phyloP scores from a whole-genome alignment of 495 filamentous ascomycete species.

The Lophiotrema nucula region DNA sequence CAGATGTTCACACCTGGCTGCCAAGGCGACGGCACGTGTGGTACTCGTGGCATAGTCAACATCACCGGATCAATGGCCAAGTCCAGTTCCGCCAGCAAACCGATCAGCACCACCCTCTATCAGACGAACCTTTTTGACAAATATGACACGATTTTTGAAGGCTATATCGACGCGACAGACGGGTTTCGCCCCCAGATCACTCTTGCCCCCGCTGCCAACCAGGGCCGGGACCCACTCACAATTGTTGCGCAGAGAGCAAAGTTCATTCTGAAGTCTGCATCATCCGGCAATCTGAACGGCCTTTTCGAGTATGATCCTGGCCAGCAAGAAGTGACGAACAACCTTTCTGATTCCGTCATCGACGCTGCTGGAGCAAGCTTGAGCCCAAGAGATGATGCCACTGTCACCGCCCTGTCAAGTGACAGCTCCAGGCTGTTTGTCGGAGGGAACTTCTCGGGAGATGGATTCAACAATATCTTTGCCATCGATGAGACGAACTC shows the following conservation, averaged over 20 bases:
- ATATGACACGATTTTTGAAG: constrained; percentile 85
- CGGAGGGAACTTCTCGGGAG: constrained; percentile 79
- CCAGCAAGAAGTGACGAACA: constrained; percentile 54
- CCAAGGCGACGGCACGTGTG: constrained; percentile 71
- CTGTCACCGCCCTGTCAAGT: constrained; percentile 61
- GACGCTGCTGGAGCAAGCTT: constrained; percentile 71
- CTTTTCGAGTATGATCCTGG: constrained; percentile 85
- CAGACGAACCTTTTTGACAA: constrained; percentile 95
- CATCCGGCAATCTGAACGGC: constrained; percentile 72
- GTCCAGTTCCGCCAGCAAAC: constrained; percentile 40
- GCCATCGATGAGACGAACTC: constrained; percentile 61
- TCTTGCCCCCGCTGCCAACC: constrained; percentile 64
- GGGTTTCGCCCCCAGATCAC: constrained; percentile 81
- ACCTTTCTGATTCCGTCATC: constrained; percentile 70
- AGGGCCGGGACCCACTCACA: constrained; percentile 58
- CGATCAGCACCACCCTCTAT: constrained; percentile 55
- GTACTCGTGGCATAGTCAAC: constrained; percentile 70
- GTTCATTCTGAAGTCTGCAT: constrained; percentile 69
- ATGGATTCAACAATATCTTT: constrained; percentile 69
- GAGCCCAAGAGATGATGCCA: constrained; percentile 52
- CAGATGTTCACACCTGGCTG: constrained; percentile 91
- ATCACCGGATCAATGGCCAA: constrained; percentile 68
- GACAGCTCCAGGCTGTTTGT: constrained; percentile 65
- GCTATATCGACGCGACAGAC: constrained; percentile 72
- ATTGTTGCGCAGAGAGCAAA: constrained; percentile 83